Conservation (phyloP, 179 eudicot species). For the Silene coronaria region DNA sequence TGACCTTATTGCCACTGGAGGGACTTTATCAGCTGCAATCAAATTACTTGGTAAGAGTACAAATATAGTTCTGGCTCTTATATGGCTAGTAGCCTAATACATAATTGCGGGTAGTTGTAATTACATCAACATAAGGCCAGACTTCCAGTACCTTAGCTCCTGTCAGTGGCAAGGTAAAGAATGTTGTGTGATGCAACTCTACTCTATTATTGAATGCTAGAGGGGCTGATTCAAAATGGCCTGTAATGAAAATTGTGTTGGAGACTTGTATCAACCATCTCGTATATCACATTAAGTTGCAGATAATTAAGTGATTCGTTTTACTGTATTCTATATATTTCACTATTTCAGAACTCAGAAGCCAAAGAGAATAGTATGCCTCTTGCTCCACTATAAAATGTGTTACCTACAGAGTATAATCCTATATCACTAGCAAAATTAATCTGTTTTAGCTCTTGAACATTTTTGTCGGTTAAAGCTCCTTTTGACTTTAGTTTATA, state of each 20-base stretch:
- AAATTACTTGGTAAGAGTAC: constrained; percentile 59
- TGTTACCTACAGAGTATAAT: background rate
- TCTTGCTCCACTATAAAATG: background rate
- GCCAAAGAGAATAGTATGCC: background rate
- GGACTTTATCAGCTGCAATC: constrained; percentile 75
- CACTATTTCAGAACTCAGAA: too few species aligned
- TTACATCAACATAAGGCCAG: too few species aligned
- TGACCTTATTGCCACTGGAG: constrained; percentile 97
- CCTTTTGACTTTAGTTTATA: constrained; percentile 11
- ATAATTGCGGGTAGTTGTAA: background rate
- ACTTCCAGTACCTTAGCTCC: too few species aligned
- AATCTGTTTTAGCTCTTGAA: background rate
- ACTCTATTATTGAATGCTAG: too few species aligned
- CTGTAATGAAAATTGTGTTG: background rate
- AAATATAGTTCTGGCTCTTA: background rate
- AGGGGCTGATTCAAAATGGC: background rate
- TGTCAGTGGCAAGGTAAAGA: too few species aligned
- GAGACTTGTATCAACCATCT: background rate
- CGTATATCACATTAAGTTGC: background rate
- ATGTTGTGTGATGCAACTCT: too few species aligned
- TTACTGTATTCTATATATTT: background rate
- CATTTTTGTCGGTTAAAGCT: background rate
- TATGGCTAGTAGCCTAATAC: background rate
- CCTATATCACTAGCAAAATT: background rate
- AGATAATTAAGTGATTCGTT: background rate